These are phyloP conservation scores for Austroboletus novae-zelandiae DNA, from an alignment of 1,284 basidiomycete species.

Conservation along the genomic window DNA sequence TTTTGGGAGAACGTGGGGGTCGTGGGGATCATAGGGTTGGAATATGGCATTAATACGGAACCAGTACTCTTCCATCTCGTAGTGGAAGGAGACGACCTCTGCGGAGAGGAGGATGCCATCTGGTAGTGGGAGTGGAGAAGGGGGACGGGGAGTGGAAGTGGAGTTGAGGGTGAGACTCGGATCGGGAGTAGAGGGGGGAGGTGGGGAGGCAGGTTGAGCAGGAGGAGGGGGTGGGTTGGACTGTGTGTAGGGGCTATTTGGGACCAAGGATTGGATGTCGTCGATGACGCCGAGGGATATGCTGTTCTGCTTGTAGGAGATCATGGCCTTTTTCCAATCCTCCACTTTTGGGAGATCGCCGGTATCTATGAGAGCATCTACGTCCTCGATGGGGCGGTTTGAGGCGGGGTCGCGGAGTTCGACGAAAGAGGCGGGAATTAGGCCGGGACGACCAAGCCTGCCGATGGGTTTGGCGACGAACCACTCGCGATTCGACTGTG, in stretches of 20 bases:
- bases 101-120: constrained; percentile 85
- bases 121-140: constrained; percentile 53
- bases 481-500: constrained; percentile 89
- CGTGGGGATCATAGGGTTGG: constrained; percentile 70
- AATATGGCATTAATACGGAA: constrained; percentile 91
- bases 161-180: too few species aligned
- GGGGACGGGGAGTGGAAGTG: constrained; percentile 24
- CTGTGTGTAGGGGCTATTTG: constrained; percentile 42
- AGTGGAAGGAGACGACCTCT: constrained; percentile 95
- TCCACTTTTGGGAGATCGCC: constrained; percentile 92
- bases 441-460: constrained; percentile 88
- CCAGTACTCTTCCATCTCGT: constrained; percentile 96
- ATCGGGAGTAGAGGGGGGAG: constrained; percentile 1
- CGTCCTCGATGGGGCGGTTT: constrained; percentile 68
- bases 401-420: constrained; percentile 92
- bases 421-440: constrained; percentile 96
- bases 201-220: constrained; percentile 8
- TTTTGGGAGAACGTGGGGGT: constrained; percentile 52
- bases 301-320: constrained; percentile 94
- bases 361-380: constrained; percentile 77
- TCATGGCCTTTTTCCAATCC: constrained; percentile 96
- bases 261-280: constrained; percentile 45
- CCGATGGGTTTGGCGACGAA: constrained; percentile 95
- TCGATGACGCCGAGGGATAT: constrained; percentile 94
- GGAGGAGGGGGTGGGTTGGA: constrained; percentile 24